These are phyloP conservation scores for Pigoraptor vietnamica DNA, from an alignment of 78 protist genomes.

Conservation along the genomic window DNA sequence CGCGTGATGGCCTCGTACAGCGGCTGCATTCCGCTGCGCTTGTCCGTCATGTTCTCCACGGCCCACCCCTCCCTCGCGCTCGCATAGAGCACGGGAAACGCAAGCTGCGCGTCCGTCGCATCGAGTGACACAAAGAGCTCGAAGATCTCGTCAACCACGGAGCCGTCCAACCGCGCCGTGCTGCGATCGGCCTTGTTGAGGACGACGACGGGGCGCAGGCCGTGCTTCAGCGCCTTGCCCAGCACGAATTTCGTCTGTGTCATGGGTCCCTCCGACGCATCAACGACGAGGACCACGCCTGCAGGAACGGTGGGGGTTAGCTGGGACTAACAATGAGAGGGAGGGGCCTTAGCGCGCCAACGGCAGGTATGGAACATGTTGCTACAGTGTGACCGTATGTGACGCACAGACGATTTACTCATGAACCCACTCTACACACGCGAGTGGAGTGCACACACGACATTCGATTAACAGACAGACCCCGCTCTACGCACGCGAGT, in stretches of 20 bases:
- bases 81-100: constrained; percentile 80
- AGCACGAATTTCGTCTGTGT: constrained; percentile 87
- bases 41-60: constrained; percentile 19
- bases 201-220: constrained; percentile 73
- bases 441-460: too few species aligned
- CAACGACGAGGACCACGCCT: constrained; percentile 79
- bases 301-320: too few species aligned
- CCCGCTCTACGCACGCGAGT: too few species aligned
- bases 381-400: too few species aligned
- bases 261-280: constrained; percentile 89
- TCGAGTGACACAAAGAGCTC: constrained; percentile 70
- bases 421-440: too few species aligned
- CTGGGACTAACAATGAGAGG: too few species aligned
- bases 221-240: constrained; percentile 65
- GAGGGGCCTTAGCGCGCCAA: too few species aligned
- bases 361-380: too few species aligned
- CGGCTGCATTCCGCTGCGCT: constrained; percentile 48
- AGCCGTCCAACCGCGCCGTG: constrained; percentile 52
- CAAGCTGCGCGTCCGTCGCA: constrained; percentile 80
- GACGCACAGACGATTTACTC: too few species aligned
- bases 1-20: constrained; percentile 68
- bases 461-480: too few species aligned
- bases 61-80: constrained; percentile 73
- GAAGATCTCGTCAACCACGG: constrained; percentile 66
- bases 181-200: constrained; percentile 84